Evolutionary conservation across 176 grass and related monocot species (phyloP).

Genomic region (Rhipidocladum racemiflorum): DNA sequence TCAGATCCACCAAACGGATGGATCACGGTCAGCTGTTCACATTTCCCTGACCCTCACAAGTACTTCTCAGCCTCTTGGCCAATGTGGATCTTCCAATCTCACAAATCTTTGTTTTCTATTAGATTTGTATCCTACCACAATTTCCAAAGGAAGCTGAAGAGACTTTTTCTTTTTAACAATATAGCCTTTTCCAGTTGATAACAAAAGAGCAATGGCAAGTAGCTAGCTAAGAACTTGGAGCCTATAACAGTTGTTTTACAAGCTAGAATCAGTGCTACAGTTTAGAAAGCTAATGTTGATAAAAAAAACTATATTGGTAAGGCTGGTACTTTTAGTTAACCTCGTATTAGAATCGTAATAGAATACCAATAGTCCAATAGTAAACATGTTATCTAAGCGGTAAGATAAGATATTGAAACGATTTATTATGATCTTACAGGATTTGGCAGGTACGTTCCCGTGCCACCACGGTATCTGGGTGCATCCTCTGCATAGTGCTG

Average conservation of each 20-base stretch:
- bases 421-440: slow-evolving; percentile 69
- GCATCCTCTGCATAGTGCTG: slow-evolving; percentile 56
- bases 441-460: slow-evolving; percentile 88
- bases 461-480: slow-evolving; percentile 84
- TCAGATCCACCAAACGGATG: not conserved
- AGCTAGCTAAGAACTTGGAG: slow-evolving; percentile 2
- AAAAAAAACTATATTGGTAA: not conserved
- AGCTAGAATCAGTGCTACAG: not conserved
- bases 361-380: slow-evolving; percentile 2
- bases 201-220: not conserved
- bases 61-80: not conserved
- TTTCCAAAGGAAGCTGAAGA: not conserved
- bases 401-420: slow-evolving; percentile 16
- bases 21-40: not conserved
- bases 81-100: not conserved
- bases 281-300: slow-evolving; percentile 17
- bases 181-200: not conserved
- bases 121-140: not conserved
- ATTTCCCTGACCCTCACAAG: not conserved
- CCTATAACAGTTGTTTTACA: not conserved
- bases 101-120: not conserved
- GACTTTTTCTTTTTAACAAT: not conserved
- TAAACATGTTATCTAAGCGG: slow-evolving; percentile 14
- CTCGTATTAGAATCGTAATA: not conserved
- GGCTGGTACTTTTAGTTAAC: not conserved